phyloP scores from a whole-genome alignment of 331 rosid species.

The Acacia pycnantha region DNA sequence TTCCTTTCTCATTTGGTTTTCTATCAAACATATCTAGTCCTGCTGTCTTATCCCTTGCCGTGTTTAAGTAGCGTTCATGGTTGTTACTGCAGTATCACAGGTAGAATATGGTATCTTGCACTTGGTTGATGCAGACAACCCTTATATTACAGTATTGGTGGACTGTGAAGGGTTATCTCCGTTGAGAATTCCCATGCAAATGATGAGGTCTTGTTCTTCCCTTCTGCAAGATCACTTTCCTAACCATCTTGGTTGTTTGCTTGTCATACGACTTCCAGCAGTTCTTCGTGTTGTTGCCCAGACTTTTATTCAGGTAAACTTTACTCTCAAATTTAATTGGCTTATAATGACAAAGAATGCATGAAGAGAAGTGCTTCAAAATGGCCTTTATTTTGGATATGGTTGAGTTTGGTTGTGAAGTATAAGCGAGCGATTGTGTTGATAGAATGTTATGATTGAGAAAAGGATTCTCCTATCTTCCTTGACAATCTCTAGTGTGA shows the following conservation, averaged over 20 bases:
- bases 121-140: constrained; percentile 54
- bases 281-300: constrained; percentile 61
- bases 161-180: constrained; percentile 86
- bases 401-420: background rate
- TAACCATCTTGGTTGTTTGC: constrained; percentile 77
- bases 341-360: constrained; percentile 6
- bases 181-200: constrained; percentile 72
- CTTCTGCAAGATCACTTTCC: constrained; percentile 87
- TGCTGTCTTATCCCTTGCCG: background rate
- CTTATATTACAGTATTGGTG: constrained; percentile 68
- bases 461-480: background rate
- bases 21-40: background rate
- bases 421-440: background rate
- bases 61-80: constrained; percentile 23
- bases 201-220: constrained; percentile 73
- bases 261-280: constrained; percentile 70
- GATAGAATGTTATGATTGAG: background rate
- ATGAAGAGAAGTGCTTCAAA: background rate
- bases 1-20: background rate
- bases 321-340: constrained; percentile 7
- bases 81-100: constrained; percentile 70
- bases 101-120: constrained; percentile 70
- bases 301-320: constrained; percentile 62
- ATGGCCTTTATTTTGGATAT: background rate
- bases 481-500: background rate